Base-by-base conservation (phyloP, 208 protist genomes). In the Jaenimonas drosophilae region DNA sequence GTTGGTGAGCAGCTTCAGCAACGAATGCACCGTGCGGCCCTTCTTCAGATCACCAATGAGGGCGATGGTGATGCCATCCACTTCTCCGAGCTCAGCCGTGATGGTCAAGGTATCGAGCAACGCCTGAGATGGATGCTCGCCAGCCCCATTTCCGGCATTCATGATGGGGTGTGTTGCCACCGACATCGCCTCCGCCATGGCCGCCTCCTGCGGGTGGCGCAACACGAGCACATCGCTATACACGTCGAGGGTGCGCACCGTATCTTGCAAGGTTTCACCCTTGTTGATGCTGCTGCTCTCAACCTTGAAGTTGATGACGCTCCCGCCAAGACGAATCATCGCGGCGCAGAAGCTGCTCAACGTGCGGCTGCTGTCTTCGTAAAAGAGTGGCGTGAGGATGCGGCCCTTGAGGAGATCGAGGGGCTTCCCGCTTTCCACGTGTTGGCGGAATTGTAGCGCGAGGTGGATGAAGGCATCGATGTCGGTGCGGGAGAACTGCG, bases 41-140 rank as follows among this genome's bases (percentile, higher is more conserved):
- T 98, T 85, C 64, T 98, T 97, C 19, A 99, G 79, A 69, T 99
- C 97, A 28, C 96, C 97, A 43, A 98, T 82, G 5, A 98, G 41
- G 0, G 96, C 94, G 28, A 99, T 88, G 5, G 74, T 89, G 6
- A 97, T 64, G 9, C 85, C 91, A 60, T 98, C 78, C 11, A 91
- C 61, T 16, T 36, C 40, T 25, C 76, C 96, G 14, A 97, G 71
- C 71, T 98, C 96, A 23, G 94, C 87, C 38, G 83, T 61, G 17
- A 99, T 98, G 6, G 96, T 98, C 50, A 96, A 96, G 2, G 94
- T 57, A 55, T 99, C 97, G 11, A 99, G 78, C n/a, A 99, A 74
- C n/a, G 97, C 91, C 78, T 98, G 91, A 28, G 96, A 97, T 25
- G 97, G 97, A 71, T 98, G 97, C 70, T 99, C 96, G 32, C 96